A percentile compares a stretch with the other conserved stretches of the same genome.
phyloP scores from a whole-genome alignment of 2,329 filamentous ascomycete genomes.

The Gaeumannomyces tritici region DNA sequence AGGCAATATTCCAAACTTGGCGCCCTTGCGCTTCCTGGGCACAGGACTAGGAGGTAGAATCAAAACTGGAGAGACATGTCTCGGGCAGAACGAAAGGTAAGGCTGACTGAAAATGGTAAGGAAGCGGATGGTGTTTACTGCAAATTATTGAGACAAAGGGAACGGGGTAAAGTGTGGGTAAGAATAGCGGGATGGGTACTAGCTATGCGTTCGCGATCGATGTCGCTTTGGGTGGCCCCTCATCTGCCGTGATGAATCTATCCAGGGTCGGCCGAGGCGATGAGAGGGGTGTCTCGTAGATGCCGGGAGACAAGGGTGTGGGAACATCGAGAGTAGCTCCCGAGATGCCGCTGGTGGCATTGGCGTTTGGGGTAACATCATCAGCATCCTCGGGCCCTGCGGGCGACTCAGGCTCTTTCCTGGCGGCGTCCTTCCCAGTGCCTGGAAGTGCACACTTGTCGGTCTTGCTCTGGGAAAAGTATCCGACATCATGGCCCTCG shows the following conservation, averaged over 20 bases:
- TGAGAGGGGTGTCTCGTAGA: conserved; percentile 2
- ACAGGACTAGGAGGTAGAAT: neutral
- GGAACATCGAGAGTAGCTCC: neutral
- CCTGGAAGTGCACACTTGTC: neutral
- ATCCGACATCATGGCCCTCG: neutral
- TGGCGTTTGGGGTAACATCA: neutral
- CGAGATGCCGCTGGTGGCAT: neutral
- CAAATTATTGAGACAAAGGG: neutral
- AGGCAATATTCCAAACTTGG: neutral
- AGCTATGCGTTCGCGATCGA: neutral
- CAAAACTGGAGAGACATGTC: neutral
- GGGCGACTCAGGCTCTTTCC: neutral
- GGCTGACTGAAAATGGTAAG: neutral
- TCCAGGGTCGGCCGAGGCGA: conserved; percentile 4
- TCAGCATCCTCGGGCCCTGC: neutral
- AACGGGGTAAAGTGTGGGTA: neutral
- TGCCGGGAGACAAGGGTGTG: neutral
- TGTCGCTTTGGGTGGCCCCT: neutral
- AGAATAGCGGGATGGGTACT: neutral
- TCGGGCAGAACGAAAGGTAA: no score
- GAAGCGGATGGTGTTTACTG: neutral
- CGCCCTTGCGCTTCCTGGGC: neutral
- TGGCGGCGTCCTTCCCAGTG: neutral
- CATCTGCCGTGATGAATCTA: conserved; percentile 6
- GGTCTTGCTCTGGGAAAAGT: neutral